Evolutionary conservation across 371 early-diverging fungal species (phyloP).

Genomic region (Mucor lusitanicus): DNA sequence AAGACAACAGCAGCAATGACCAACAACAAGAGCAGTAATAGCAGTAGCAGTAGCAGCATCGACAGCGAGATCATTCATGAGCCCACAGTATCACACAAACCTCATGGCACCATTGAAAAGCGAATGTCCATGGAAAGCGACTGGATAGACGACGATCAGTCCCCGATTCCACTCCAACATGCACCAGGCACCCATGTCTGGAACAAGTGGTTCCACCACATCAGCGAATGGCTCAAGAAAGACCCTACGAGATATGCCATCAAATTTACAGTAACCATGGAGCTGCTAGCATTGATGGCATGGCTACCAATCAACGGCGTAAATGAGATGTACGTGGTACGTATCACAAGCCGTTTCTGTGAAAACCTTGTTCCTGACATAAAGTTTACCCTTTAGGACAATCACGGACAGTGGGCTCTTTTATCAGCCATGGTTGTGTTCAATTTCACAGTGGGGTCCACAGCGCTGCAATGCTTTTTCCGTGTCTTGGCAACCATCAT

Average conservation of each 20-base stretch:
- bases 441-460: conserved; percentile 43
- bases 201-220: conserved; percentile 24
- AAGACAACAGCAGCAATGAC: not conserved
- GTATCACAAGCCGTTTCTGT: not conserved
- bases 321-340: conserved; percentile 29
- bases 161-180: conserved; percentile 28
- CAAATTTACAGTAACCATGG: conserved; percentile 35
- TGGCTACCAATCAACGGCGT: conserved; percentile 39
- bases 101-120: not conserved
- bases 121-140: conserved; percentile 14
- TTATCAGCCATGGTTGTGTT: conserved; percentile 43
- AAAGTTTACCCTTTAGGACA: conserved; percentile 8
- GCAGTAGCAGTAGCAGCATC: not conserved
- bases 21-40: not conserved
- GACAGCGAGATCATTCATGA: not conserved
- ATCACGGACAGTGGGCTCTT: conserved; percentile 48
- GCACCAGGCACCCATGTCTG: conserved; percentile 33
- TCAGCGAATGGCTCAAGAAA: conserved; percentile 21
- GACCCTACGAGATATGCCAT: conserved; percentile 40
- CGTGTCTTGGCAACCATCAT: conserved; percentile 40
- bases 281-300: conserved; percentile 37
- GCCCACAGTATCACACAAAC: not conserved
- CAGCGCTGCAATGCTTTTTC: conserved; percentile 30
- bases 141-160: conserved; percentile 11
- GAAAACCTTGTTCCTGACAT: not conserved